A percentile compares a stretch with the other conserved stretches of the same genome.
These are phyloP conservation scores for Kodamaea sp. DNA, from an alignment of 1,139 yeast genomes.

Conservation along the genomic window DNA sequence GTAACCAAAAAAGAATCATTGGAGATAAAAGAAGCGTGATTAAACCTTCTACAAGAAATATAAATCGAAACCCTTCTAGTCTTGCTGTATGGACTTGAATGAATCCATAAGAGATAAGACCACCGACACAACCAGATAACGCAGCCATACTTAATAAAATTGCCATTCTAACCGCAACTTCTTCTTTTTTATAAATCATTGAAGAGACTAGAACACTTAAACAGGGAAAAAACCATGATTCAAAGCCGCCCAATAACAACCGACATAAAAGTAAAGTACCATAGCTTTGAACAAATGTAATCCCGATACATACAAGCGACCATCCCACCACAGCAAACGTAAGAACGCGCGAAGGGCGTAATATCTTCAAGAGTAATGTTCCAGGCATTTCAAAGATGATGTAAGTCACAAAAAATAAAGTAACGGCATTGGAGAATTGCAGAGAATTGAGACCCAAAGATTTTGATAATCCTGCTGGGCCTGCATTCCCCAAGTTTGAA, in stretches of 20 bases:
- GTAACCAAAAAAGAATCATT: conserved; percentile 23
- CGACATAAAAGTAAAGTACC: conserved; percentile 17
- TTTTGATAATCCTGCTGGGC: conserved; percentile 20
- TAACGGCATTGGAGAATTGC: conserved; percentile 20
- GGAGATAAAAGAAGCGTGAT: conserved; percentile 28
- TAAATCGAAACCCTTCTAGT: conserved; percentile 34
- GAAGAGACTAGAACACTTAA: conserved; percentile 35
- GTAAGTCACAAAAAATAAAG: conserved; percentile 21
- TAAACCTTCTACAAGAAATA: conserved; percentile 29
- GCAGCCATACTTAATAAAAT: conserved; percentile 41
- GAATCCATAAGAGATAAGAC: conserved; percentile 39
- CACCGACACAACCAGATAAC: conserved; percentile 39
- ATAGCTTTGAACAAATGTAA: conserved; percentile 16
- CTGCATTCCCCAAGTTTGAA: conserved; percentile 26
- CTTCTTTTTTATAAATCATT: conserved; percentile 36
- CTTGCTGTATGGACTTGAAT: conserved; percentile 33
- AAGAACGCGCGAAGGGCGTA: conserved; percentile 12
- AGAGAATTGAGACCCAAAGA: conserved; percentile 14
- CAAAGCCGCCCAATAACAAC: conserved; percentile 21
- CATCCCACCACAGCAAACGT: conserved; percentile 15
- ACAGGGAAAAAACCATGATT: conserved; percentile 30
- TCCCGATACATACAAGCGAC: conserved; percentile 19
- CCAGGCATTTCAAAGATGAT: conserved; percentile 12
- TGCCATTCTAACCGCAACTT: conserved; percentile 42
- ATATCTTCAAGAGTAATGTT: conserved; percentile 14